Evolutionary conservation across 1,284 basidiomycete species (phyloP).

Genomic region (Boletus nobilissimus): DNA sequence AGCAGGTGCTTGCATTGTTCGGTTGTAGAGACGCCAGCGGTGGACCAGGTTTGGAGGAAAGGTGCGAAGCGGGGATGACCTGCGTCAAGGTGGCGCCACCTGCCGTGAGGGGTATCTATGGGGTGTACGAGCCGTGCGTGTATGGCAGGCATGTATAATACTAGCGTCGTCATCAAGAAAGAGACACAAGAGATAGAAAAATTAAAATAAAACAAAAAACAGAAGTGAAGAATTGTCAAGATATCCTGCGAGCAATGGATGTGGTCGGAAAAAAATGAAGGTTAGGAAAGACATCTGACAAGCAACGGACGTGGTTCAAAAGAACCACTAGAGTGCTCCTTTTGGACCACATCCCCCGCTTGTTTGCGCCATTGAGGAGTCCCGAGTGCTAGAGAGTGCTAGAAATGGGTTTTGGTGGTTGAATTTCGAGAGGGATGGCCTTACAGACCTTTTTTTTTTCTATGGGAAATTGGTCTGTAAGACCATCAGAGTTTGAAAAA

Average conservation of each 20-base stretch:
- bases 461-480: not conserved
- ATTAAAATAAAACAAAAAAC: no score
- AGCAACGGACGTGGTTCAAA: not conserved
- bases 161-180: no score
- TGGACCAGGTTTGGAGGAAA: slow-evolving; percentile 66
- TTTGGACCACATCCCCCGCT: not conserved
- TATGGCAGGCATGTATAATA: no score
- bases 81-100: slow-evolving; percentile 90
- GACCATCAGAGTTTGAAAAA: not conserved
- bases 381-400: not conserved
- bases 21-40: slow-evolving; percentile 57
- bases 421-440: not conserved
- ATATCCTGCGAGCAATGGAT: no score
- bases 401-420: not conserved
- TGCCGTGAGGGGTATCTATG: slow-evolving; percentile 87
- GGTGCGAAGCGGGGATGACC: slow-evolving; percentile 71
- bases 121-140: not conserved
- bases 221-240: no score
- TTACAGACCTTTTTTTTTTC: not conserved
- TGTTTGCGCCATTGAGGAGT: not conserved
- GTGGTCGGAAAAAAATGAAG: not conserved
- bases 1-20: slow-evolving; percentile 81
- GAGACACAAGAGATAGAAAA: no score
- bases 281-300: slow-evolving; percentile 3
- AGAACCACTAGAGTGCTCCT: not conserved